Evolutionary conservation across 2,329 filamentous ascomycete genomes (phyloP).

Genomic region (Cryphonectria naterciae): DNA sequence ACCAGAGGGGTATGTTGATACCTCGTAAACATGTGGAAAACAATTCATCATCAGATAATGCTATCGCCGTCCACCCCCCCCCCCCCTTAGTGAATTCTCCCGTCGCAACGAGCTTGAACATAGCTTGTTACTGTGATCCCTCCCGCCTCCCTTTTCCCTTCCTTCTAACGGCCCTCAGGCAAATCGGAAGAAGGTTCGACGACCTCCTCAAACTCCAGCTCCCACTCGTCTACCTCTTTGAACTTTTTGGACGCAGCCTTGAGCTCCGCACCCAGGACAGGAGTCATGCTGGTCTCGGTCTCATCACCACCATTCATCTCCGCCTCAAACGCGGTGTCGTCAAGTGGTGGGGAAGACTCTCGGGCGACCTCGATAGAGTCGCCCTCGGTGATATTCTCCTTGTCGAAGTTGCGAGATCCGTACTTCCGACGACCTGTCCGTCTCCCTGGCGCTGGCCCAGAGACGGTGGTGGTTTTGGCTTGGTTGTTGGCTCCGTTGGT

Average conservation of each 20-base stretch:
- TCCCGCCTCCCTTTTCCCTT: not conserved
- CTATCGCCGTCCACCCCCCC: not conserved
- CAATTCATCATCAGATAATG: conserved; percentile 6
- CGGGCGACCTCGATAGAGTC: conserved; percentile 40
- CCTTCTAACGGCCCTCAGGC: conserved; percentile 35
- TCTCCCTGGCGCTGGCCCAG: conserved; percentile 6
- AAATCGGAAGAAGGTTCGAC: conserved; percentile 58
- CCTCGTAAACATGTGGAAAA: conserved; percentile 22
- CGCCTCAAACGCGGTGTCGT: conserved; percentile 47
- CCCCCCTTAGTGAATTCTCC: not conserved
- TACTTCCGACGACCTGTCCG: conserved; percentile 50
- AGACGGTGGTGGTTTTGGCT: conserved; percentile 12
- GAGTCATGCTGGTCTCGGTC: conserved; percentile 41
- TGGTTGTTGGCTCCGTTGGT: conserved; percentile 8
- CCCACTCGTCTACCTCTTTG: conserved; percentile 70
- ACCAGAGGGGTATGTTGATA: conserved; percentile 19
- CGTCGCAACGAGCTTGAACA: not conserved
- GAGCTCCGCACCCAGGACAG: conserved; percentile 56
- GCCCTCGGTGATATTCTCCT: conserved; percentile 58
- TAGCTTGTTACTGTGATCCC: not conserved
- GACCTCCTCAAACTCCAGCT: conserved; percentile 69
- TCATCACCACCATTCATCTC: conserved; percentile 30
- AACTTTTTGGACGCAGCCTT: conserved; percentile 66
- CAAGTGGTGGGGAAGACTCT: conserved; percentile 46
- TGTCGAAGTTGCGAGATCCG: conserved; percentile 52